A percentile compares a stretch with the other conserved stretches of the same genome.
Conservation (phyloP, 1,284 basidiomycete species). For the Cryptococcus sp. region DNA sequence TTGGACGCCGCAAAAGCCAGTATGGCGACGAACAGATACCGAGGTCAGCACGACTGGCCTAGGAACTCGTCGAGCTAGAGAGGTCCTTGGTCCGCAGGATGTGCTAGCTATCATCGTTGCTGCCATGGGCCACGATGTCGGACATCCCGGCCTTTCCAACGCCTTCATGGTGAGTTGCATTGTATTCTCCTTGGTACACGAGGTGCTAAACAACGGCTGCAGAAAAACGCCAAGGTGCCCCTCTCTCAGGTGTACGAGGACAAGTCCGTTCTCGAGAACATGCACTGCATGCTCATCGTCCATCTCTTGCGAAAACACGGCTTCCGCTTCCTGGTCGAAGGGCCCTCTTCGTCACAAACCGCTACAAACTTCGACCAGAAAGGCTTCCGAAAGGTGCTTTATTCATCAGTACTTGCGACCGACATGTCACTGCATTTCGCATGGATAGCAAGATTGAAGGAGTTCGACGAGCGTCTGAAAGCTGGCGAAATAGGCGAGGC, state of each 20-base stretch:
- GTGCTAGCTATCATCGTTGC: constrained; percentile 81
- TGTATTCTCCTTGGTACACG: background rate
- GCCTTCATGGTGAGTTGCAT: constrained; percentile 74
- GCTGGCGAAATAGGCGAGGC: constrained; percentile 26
- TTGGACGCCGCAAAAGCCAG: constrained; percentile 21
- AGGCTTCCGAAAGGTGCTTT: constrained; percentile 70
- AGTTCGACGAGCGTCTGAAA: constrained; percentile 44
- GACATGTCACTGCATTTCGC: constrained; percentile 87
- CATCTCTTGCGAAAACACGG: constrained; percentile 79
- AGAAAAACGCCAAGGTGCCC: constrained; percentile 91
- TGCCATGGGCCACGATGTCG: constrained; percentile 92
- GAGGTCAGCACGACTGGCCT: constrained; percentile 24
- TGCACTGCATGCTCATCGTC: constrained; percentile 83
- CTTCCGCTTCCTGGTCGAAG: constrained; percentile 57
- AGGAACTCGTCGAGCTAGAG: constrained; percentile 46
- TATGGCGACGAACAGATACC: constrained; percentile 33
- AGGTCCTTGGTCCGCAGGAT: constrained; percentile 65
- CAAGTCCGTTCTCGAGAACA: constrained; percentile 85
- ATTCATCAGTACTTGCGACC: constrained; percentile 80
- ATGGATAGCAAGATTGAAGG: constrained; percentile 72
- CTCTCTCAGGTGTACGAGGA: constrained; percentile 84
- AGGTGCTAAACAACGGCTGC: constrained; percentile 1
- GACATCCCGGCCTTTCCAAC: constrained; percentile 89
- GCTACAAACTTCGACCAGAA: constrained; percentile 50
- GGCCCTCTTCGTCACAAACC: constrained; percentile 6